Percentiles rank a stretch among this genome's conserved stretches.
Conservation (phyloP, 495 filamentous ascomycete species). For the Tuber magnatum region DNA sequence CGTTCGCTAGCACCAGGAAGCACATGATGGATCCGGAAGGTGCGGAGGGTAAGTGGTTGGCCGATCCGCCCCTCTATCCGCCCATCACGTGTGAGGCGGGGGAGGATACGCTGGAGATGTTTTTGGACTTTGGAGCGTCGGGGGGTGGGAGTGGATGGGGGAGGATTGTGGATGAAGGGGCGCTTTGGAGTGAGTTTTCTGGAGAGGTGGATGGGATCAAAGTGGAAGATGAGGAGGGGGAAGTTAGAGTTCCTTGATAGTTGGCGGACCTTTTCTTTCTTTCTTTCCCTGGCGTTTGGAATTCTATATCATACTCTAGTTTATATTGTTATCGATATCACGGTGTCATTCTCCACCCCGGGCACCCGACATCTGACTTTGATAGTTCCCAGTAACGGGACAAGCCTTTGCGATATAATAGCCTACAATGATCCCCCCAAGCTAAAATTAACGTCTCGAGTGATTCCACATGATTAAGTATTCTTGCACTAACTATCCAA, state of each 20-base stretch:
- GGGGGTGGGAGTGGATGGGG: constrained; percentile 18
- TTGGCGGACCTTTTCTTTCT: neutral
- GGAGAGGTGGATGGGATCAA: neutral
- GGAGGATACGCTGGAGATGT: constrained; percentile 22
- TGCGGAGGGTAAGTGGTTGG: constrained; percentile 9
- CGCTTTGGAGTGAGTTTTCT: constrained; percentile 17
- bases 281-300: neutral
- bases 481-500: neutral
- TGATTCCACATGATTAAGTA: neutral
- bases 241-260: neutral
- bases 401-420: neutral
- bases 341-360: neutral
- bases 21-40: constrained; percentile 23
- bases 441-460: neutral
- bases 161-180: constrained; percentile 11
- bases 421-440: neutral
- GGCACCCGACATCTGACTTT: neutral
- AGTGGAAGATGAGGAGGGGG: neutral
- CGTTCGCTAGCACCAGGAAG: constrained; percentile 32
- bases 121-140: constrained; percentile 13
- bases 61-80: constrained; percentile 19
- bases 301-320: neutral
- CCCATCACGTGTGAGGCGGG: constrained; percentile 17
- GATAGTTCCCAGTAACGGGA: neutral
- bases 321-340: neutral